phyloP scores from a whole-genome alignment of 1,284 basidiomycete species.

The Ganoderma meredithae region DNA sequence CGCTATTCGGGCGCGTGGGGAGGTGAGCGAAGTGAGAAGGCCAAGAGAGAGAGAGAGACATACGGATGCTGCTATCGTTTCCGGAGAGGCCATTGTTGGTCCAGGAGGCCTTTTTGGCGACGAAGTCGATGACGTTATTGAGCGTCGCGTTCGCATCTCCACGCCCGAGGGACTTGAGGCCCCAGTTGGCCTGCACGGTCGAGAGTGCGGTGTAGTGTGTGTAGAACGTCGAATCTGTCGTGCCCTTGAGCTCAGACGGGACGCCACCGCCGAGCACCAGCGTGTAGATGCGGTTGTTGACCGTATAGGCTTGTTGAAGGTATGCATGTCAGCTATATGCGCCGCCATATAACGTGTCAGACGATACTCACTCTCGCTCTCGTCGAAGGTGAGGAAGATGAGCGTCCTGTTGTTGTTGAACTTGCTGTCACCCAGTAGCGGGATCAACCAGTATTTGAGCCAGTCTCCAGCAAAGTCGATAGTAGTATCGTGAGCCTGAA shows the following conservation, averaged over 20 bases:
- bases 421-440: constrained; percentile 53
- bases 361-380: constrained; percentile 56
- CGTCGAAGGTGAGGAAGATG: constrained; percentile 63
- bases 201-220: constrained; percentile 71
- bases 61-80: constrained; percentile 32
- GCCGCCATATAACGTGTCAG: constrained; percentile 23
- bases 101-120: constrained; percentile 51
- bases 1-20: constrained; percentile 35
- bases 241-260: constrained; percentile 51
- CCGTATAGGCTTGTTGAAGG: constrained; percentile 38
- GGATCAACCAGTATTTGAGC: constrained; percentile 61
- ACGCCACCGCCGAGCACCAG: constrained; percentile 63
- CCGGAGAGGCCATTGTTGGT: constrained; percentile 45
- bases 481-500: constrained; percentile 60
- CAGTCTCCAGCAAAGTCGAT: constrained; percentile 57
- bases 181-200: constrained; percentile 73
- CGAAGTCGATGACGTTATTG: constrained; percentile 56
- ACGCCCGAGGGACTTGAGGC: constrained; percentile 63
- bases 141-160: constrained; percentile 58
- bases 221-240: constrained; percentile 62
- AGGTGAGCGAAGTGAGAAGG: constrained; percentile 12
- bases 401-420: constrained; percentile 62
- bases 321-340: constrained; percentile 42
- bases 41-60: constrained; percentile 10
- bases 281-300: constrained; percentile 56